A percentile compares a stretch with the other conserved stretches of the same genome.
Evolutionary conservation across 805 yeast genomes (phyloP).

Genomic region (Candida incommunis): DNA sequence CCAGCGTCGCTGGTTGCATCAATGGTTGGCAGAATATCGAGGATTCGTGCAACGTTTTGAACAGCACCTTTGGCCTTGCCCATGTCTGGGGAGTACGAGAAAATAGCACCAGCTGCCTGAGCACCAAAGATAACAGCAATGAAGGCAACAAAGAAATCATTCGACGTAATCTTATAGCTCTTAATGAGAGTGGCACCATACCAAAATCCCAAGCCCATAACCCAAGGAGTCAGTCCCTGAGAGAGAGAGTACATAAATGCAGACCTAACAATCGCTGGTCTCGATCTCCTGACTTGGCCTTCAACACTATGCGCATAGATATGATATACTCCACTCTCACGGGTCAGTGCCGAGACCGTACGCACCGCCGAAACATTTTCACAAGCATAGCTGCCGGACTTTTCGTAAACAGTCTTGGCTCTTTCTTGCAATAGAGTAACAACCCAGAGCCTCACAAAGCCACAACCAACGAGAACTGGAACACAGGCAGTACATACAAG

Average conservation of each 20-base stretch:
- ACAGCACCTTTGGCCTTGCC: conserved; percentile 28
- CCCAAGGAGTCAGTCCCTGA: conserved; percentile 27
- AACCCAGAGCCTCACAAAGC: conserved; percentile 24
- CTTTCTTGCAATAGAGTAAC: conserved; percentile 21
- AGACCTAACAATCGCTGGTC: conserved; percentile 16
- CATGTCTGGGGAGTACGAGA: conserved; percentile 29
- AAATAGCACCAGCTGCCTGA: conserved; percentile 27
- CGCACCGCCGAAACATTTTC: conserved; percentile 26
- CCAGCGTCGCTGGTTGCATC: conserved; percentile 22
- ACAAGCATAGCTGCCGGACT: conserved; percentile 27
- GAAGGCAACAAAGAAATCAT: conserved; percentile 26
- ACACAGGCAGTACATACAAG: conserved; percentile 26
- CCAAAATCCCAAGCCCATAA: conserved; percentile 29
- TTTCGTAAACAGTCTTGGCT: conserved; percentile 24
- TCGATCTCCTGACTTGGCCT: conserved; percentile 18
- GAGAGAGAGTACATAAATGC: conserved; percentile 24
- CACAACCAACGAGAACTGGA: conserved; percentile 25
- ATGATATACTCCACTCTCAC: conserved; percentile 24
- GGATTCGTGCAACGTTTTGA: conserved; percentile 18
- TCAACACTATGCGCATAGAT: conserved; percentile 18
- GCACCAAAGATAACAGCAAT: conserved; percentile 27
- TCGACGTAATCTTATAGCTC: conserved; percentile 16
- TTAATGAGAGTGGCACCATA: conserved; percentile 26
- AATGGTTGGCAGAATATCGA: conserved; percentile 21
- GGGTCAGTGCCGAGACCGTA: conserved; percentile 27